A percentile compares a stretch with the other conserved stretches of the same genome.
These are phyloP conservation scores for Xylariaceae sp. DNA, from an alignment of 2,329 filamentous ascomycete genomes.

Conservation along the genomic window DNA sequence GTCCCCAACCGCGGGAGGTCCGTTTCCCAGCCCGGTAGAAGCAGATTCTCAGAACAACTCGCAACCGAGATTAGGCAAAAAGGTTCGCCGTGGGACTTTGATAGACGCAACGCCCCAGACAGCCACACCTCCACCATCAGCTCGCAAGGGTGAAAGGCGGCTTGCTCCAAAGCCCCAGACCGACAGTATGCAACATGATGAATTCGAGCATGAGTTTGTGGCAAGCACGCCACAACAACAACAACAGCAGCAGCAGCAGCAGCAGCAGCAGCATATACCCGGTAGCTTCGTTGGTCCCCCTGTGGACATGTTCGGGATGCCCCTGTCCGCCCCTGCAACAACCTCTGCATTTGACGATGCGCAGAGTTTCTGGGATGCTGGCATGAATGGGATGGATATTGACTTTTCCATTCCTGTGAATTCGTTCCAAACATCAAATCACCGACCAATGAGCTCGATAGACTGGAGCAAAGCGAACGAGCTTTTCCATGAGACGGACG, in stretches of 20 bases:
- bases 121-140: conserved; percentile 65
- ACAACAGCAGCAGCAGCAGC: too few species aligned
- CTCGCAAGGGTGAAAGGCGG: conserved; percentile 60
- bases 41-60: conserved; percentile 36
- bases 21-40: conserved; percentile 40
- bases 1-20: conserved; percentile 55
- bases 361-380: conserved; percentile 62
- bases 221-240: conserved; percentile 54
- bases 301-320: conserved; percentile 64
- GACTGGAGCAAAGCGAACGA: conserved; percentile 64
- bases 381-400: conserved; percentile 64
- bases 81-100: conserved; percentile 50
- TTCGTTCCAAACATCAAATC: conserved; percentile 51
- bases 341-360: conserved; percentile 51
- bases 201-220: conserved; percentile 59
- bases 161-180: conserved; percentile 55
- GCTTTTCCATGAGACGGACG: conserved; percentile 57
- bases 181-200: conserved; percentile 63
- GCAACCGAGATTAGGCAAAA: conserved; percentile 50
- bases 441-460: conserved; percentile 57
- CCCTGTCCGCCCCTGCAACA: conserved; percentile 62
- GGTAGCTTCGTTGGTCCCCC: conserved; percentile 51
- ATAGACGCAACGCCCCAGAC: conserved; percentile 55
- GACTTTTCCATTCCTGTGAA: conserved; percentile 58
- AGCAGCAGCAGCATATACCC: conserved; percentile 55